Evolutionary conservation across 2,329 filamentous ascomycete genomes (phyloP), one percentile per base, ranked within the genome.

Genomic region (Aspergillus sp.): DNA sequence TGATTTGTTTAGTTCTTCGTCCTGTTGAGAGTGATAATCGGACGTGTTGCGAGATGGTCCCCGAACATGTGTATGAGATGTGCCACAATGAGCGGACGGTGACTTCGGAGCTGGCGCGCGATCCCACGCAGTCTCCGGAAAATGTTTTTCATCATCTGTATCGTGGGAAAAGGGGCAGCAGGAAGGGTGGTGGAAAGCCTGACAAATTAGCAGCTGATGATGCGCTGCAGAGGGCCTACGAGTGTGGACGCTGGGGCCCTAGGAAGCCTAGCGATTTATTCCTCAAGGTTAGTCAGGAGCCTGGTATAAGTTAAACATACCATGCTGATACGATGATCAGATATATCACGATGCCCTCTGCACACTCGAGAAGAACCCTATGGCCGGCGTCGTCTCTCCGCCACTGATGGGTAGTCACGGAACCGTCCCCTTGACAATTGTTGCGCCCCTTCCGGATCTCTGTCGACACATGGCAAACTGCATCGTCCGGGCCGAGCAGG

Each of bases 381-480:
- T 75, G 64, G 61, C 67, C 46, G 58, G 74, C 46, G 49, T 79
- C 34, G 76, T 81, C 40, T 81, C 73, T 19, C 82, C 81, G 7
- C 73, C 75, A 28, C 65, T 84, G 45, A 73, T 77, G 62, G 81
- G 81, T 42, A 79, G 74, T 52, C 73, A 71, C 49, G 86, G 86
- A 3, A 77, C 78, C 0, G 67, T 85, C 6, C 85, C 85, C 0
- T 63, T 90, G 52, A 85, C 83, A 0, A 76, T 88, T 36, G 80
- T 90, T 29, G 82, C 80, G 0, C 77, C 78, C 54, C 74, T 86
- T 26, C 81, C 82, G 0, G 86, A 90, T 60, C 79, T 89, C 29
- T 80, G 79, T 50, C 75, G 84, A 1, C 85, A 90, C 62, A 85
- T 87, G 68, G 80, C 84, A 1, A 89, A 90, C 54, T 71, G 87